Evolutionary conservation across 768 basidiomycete genomes (phyloP).

Genomic region (Boletus bicolor): DNA sequence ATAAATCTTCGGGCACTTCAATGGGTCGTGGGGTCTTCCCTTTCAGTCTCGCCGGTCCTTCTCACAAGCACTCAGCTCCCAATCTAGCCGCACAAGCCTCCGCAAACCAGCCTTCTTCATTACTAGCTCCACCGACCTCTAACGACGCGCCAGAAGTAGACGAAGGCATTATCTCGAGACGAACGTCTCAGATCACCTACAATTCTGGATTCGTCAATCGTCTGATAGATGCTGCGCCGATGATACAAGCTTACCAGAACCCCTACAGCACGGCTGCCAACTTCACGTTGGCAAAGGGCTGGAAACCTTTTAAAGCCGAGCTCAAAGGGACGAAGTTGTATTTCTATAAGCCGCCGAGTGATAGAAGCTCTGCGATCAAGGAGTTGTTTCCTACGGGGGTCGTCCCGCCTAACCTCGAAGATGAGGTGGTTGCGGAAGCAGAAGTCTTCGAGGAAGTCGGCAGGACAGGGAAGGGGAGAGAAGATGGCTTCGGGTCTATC

Average conservation of each 20-base stretch:
- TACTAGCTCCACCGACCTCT: conserved; percentile 50
- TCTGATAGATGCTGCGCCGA: conserved; percentile 49
- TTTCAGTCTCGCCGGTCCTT: conserved; percentile 27
- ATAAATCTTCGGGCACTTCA: conserved; percentile 11
- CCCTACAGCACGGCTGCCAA: conserved; percentile 33
- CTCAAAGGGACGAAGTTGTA: conserved; percentile 82
- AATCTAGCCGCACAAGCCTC: conserved; percentile 9
- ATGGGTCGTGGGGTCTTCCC: conserved; percentile 29
- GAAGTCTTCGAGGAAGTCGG: conserved; percentile 28
- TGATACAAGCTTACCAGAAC: conserved; percentile 29
- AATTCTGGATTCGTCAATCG: conserved; percentile 76
- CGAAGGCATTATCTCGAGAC: conserved; percentile 41
- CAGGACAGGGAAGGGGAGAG: conserved; percentile 33
- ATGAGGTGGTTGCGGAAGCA: conserved; percentile 32
- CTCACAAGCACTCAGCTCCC: conserved; percentile 28
- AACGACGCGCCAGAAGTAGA: conserved; percentile 40
- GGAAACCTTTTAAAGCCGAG: conserved; percentile 86
- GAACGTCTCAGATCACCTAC: conserved; percentile 77
- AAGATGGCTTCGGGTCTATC: conserved; percentile 26
- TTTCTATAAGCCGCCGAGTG: conserved; percentile 81
- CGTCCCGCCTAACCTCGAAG: conserved; percentile 52
- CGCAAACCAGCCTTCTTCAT: conserved; percentile 37
- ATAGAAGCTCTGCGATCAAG: conserved; percentile 60
- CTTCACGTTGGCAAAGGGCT: conserved; percentile 56
- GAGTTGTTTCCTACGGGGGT: conserved; percentile 71